Base-by-base conservation (phyloP, 768 basidiomycete species). In the Amyloporia xantha region DNA sequence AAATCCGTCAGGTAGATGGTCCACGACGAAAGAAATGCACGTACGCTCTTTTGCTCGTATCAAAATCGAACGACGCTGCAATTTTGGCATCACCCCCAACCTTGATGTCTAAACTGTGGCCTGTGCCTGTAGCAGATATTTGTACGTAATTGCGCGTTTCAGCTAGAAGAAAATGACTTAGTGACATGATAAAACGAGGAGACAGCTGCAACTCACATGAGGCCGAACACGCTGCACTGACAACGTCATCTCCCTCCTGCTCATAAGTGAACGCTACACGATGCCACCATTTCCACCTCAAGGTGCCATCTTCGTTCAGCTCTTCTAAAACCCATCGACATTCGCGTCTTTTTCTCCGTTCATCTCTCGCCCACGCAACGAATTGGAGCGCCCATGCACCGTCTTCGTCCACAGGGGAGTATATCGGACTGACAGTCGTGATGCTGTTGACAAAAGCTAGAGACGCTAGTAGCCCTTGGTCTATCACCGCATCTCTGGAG, bases 21-120 rank as follows among this genome's bases (percentile, higher is more conserved):
- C 98, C 56, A 93, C 91, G 12, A 81, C 86, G 58, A 67, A 76
- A 27, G 89, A n/a, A n/a, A n/a, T n/a, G n/a, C 30, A 33, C 30
- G 15, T 33, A 33, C 30, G 15, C 9, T 7, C 15, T 33, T 15
- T 33, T 7, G 15, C 9, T 15, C 7, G 30, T 33, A 7, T 33
- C 30, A 7, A 33, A 33, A 7, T 7, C 15, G 30, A 33, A 7
- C 7, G 30, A 33, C 15, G 30, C 7, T 33, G 7, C 30, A 15
- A 33, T 33, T 33, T 33, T 33, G 30, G 15, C 30, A 15, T 33
- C 30, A 15, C 30, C 30, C 30, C 30, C 7, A 7, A 33, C 15
- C 15, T 33, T 33, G 30, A 33, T 33, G 9, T 33, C 9, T 15
- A 33, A 7, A 33, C 9, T 15, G 30, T 33, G 9, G 9, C 30